Conservation (phyloP, 192 early-diverging fungal genomes). For the Glomus cerebriforme region DNA sequence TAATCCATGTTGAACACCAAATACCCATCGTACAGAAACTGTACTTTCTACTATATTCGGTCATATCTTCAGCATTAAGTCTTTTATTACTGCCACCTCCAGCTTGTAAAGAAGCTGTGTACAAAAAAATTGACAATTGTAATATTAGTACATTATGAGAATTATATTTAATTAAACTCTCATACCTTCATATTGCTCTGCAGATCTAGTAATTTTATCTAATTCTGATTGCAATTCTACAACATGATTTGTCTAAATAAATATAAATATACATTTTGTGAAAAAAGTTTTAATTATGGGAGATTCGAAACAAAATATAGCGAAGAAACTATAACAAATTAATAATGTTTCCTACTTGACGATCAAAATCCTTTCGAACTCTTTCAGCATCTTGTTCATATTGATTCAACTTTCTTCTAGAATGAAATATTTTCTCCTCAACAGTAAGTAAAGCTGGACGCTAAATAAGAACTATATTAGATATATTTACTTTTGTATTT, state of each 20-base stretch:
- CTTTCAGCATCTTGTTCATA: conserved; percentile 60
- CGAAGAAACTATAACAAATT: background rate
- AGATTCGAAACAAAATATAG: background rate
- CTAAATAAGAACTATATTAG: conserved; percentile 36
- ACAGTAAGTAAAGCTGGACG: conserved; percentile 63
- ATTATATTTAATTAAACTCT: background rate
- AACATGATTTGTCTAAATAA: conserved; percentile 40
- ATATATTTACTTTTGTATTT: background rate
- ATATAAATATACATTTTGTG: conserved; percentile 29
- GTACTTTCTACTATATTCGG: conserved; percentile 41
- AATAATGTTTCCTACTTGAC: conserved; percentile 44
- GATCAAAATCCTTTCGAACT: conserved; percentile 52
- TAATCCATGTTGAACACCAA: background rate
- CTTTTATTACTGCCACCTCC: conserved; percentile 10
- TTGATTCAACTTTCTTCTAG: conserved; percentile 64
- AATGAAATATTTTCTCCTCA: conserved; percentile 76
- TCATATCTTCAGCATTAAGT: conserved; percentile 35
- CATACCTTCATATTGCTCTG: conserved; percentile 51
- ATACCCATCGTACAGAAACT: background rate
- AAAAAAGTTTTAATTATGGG: background rate
- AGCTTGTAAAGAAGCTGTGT: conserved; percentile 14
- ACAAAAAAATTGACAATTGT: background rate
- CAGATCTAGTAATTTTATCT: conserved; percentile 52
- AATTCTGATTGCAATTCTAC: conserved; percentile 57
- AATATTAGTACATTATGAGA: background rate